Percentiles rank a stretch among this genome's conserved stretches.
Conservation (phyloP, 352 stramenopile species). For the Pythium angustatum region DNA sequence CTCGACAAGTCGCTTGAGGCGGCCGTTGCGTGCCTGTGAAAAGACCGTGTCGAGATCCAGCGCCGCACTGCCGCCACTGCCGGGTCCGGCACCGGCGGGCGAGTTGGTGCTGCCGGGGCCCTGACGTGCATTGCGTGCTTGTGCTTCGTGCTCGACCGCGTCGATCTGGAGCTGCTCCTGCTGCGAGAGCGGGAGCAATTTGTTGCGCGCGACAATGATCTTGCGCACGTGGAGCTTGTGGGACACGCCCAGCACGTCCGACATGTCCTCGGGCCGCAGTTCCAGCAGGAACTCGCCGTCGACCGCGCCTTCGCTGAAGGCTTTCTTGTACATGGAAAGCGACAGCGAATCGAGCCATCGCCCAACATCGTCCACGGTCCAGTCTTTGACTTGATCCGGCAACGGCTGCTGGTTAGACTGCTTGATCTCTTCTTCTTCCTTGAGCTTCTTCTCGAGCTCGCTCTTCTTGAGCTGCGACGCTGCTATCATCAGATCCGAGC, state of each 20-base stretch:
- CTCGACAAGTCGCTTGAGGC: constrained; percentile 88
- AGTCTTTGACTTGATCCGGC: constrained; percentile 71
- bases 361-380: constrained; percentile 90
- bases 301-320: constrained; percentile 89
- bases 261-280: constrained; percentile 89
- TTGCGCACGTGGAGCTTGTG: constrained; percentile 94
- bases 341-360: constrained; percentile 92
- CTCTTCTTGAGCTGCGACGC: constrained; percentile 74
- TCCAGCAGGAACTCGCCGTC: constrained; percentile 93
- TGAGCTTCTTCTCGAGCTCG: constrained; percentile 57
- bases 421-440: constrained; percentile 65
- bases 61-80: background rate
- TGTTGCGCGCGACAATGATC: constrained; percentile 83
- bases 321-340: constrained; percentile 89
- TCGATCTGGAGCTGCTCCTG: constrained; percentile 69
- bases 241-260: constrained; percentile 87
- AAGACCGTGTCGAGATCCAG: constrained; percentile 81
- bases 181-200: constrained; percentile 82
- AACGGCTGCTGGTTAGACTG: constrained; percentile 56
- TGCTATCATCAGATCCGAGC: constrained; percentile 57
- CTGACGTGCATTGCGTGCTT: constrained; percentile 36
- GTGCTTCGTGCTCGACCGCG: constrained; percentile 55
- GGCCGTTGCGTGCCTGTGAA: constrained; percentile 87
- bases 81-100: background rate
- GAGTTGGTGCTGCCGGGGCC: constrained; percentile 4